Conservation (phyloP, 2,329 filamentous ascomycete species). For the Davidsoniella virescens region DNA sequence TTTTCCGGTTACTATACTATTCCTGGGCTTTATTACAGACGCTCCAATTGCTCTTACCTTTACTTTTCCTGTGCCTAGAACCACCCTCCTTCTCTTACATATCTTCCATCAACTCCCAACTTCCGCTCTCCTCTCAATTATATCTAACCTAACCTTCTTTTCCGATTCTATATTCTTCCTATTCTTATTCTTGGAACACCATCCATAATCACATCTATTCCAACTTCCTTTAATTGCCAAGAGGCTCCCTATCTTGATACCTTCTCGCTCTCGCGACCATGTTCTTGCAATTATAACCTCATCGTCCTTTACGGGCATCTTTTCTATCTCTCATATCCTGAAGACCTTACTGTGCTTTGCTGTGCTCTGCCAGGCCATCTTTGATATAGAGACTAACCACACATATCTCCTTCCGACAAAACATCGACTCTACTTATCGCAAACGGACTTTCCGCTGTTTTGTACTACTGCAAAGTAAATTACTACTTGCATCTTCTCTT, state of each 20-base stretch:
- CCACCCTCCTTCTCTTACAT: constrained; percentile 6
- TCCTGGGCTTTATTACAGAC: not conserved
- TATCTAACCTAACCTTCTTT: constrained; percentile 8
- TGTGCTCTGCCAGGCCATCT: not conserved
- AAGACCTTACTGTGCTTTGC: not conserved
- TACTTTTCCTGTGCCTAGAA: constrained; percentile 6
- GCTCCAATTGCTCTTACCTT: not conserved
- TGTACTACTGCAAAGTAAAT: not conserved
- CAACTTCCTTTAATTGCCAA: constrained; percentile 3
- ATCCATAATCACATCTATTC: not conserved
- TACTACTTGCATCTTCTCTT: not conserved
- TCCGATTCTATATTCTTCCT: not conserved
- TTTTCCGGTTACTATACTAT: not conserved
- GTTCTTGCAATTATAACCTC: constrained; percentile 11
- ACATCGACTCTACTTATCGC: not conserved
- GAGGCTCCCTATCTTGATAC: constrained; percentile 8
- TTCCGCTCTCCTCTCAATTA: not conserved
- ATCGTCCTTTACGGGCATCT: constrained; percentile 12
- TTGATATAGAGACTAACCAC: not conserved
- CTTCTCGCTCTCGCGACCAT: constrained; percentile 11
- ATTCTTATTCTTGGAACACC: not conserved
- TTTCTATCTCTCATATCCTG: not conserved
- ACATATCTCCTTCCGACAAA: not conserved
- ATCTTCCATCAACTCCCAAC: constrained; percentile 9
- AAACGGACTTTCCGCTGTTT: not conserved